A percentile compares a stretch with the other conserved stretches of the same genome.
Conservation (phyloP, 1,284 basidiomycete species). For the Boletus semigastroideus region DNA sequence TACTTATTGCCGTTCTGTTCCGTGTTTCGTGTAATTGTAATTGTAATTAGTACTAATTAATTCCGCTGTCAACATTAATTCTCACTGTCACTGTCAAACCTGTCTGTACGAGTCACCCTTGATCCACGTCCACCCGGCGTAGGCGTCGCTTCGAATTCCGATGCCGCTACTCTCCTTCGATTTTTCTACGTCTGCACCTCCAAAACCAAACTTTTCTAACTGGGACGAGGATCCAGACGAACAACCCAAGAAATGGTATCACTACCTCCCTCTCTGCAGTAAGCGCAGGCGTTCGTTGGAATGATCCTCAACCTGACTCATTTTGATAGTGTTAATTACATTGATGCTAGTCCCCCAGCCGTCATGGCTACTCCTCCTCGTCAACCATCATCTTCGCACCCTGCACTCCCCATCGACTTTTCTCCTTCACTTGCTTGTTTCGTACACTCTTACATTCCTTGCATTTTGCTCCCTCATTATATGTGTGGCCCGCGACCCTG, state of each 20-base stretch:
- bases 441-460: conserved; percentile 65
- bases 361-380: conserved; percentile 63
- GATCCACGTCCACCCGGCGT: neutral
- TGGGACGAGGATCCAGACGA: conserved; percentile 32
- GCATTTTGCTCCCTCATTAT: conserved; percentile 70
- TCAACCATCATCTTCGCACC: conserved; percentile 61
- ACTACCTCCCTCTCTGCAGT: conserved; percentile 58
- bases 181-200: conserved; percentile 6
- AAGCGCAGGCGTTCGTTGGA: conserved; percentile 23
- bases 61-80: neutral
- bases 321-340: conserved; percentile 49
- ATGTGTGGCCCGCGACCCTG: conserved; percentile 71
- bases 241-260: conserved; percentile 50
- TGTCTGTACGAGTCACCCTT: neutral
- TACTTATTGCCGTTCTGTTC: too few relatives aligned
- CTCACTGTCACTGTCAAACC: neutral
- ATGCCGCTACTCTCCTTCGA: conserved; percentile 35
- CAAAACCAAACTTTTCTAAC: conserved; percentile 8
- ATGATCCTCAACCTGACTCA: conserved; percentile 7
- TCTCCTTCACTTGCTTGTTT: conserved; percentile 50
- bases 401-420: conserved; percentile 49
- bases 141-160: conserved; percentile 7
- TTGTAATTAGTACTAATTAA: too few relatives aligned
- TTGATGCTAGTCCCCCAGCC: conserved; percentile 71
- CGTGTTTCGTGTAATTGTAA: too few relatives aligned